A percentile compares a stretch with the other conserved stretches of the same genome.
These are phyloP conservation scores for Chaetomiaceae sp. DNA, from an alignment of 2,329 filamentous ascomycete genomes.

Conservation along the genomic window DNA sequence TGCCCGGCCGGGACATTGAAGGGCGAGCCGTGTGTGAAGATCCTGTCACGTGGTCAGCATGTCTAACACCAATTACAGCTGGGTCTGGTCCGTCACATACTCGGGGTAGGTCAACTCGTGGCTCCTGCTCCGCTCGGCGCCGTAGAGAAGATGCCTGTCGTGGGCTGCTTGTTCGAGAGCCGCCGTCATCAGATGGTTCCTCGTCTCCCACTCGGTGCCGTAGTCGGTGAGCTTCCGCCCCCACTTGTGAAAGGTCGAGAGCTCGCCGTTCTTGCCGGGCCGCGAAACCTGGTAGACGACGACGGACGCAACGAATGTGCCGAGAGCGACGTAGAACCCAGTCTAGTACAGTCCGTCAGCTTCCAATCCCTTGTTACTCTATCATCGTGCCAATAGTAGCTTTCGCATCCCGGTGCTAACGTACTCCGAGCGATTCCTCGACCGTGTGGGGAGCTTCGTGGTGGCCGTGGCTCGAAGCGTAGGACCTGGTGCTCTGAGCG, in stretches of 20 bases:
- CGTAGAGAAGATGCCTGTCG: constrained; percentile 53
- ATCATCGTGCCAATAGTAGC: neutral
- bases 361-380: neutral
- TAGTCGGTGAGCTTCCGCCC: constrained; percentile 45
- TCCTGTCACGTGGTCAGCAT: constrained; percentile 37
- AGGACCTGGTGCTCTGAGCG: constrained; percentile 41
- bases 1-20: constrained; percentile 54
- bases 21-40: constrained; percentile 46
- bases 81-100: constrained; percentile 40
- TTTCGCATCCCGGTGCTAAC: constrained; percentile 27
- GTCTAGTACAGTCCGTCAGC: constrained; percentile 35
- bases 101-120: constrained; percentile 55
- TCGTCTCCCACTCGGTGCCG: constrained; percentile 47
- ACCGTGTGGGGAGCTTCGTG: constrained; percentile 38
- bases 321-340: constrained; percentile 45
- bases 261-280: constrained; percentile 47
- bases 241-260: constrained; percentile 43
- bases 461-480: constrained; percentile 50
- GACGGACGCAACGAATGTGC: constrained; percentile 41
- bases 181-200: constrained; percentile 50
- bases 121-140: constrained; percentile 41
- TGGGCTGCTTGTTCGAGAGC: constrained; percentile 52
- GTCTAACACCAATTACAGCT: constrained; percentile 19
- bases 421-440: constrained; percentile 55
- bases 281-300: constrained; percentile 48